Conservation (phyloP, 139 green algal species). For the Gonium pectorale region DNA sequence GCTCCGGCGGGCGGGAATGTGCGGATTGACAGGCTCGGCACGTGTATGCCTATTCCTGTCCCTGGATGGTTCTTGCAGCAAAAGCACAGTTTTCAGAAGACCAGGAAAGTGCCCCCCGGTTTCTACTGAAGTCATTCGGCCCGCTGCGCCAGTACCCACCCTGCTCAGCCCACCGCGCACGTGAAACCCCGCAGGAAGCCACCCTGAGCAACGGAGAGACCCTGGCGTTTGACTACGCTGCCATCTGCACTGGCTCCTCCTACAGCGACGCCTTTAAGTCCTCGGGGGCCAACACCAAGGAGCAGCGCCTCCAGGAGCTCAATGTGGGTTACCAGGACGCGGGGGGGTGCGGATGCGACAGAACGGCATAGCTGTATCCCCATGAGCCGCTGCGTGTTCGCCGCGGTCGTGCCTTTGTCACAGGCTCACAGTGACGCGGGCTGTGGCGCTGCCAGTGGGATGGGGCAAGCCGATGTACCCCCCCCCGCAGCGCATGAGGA, state of each 20-base stretch:
- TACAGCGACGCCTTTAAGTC: conserved; percentile 35
- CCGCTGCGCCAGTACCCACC: background rate
- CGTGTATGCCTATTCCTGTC: too few species aligned
- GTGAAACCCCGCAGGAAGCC: background rate
- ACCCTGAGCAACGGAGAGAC: conserved; percentile 14
- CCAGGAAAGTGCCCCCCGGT: background rate
- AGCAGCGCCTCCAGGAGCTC: conserved; percentile 18
- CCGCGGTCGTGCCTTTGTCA: too few species aligned
- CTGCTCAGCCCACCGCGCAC: background rate
- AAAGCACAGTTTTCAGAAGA: too few species aligned
- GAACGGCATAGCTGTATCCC: too few species aligned
- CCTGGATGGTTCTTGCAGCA: too few species aligned
- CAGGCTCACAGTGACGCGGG: too few species aligned
- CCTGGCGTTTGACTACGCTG: conserved; percentile 27
- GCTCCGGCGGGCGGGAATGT: too few species aligned
- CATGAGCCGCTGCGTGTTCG: too few species aligned
- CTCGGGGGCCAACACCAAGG: background rate
- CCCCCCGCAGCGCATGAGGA: too few species aligned
- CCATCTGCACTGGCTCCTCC: conserved; percentile 21
- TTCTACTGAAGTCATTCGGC: background rate
- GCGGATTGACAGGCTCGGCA: too few species aligned
- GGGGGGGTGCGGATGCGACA: background rate
- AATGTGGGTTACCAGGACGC: background rate
- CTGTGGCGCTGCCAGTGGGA: too few species aligned
- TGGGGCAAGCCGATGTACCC: too few species aligned